Percentiles rank a stretch among this genome's conserved stretches.
Conservation (phyloP, 805 yeast genomes). For the Nakazawaea ishiwadae region DNA sequence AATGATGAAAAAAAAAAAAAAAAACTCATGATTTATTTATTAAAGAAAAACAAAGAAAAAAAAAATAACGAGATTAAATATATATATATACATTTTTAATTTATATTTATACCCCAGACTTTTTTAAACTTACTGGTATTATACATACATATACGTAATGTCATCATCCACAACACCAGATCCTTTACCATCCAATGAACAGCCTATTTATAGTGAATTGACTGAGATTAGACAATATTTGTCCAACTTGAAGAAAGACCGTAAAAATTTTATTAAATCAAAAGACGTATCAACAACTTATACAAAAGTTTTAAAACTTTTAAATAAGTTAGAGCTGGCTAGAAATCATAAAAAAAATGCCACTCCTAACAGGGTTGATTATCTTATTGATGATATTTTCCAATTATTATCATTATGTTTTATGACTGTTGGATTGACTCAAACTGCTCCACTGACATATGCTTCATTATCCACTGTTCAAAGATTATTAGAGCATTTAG, state of each 20-base stretch:
- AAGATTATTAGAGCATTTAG: constrained; percentile 75
- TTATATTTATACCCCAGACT: neutral
- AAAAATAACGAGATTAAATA: too few relatives aligned
- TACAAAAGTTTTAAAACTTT: constrained; percentile 47
- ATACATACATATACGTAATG: neutral
- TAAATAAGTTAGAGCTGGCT: constrained; percentile 48
- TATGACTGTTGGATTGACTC: constrained; percentile 86
- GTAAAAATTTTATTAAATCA: constrained; percentile 60
- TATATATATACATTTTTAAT: too few relatives aligned
- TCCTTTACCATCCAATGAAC: constrained; percentile 27
- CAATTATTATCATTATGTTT: constrained; percentile 83
- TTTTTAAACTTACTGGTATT: neutral
- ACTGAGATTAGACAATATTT: constrained; percentile 37
- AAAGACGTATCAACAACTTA: constrained; percentile 61
- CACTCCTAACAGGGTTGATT: constrained; percentile 62
- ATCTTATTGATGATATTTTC: constrained; percentile 81
- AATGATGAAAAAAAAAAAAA: too few relatives aligned
- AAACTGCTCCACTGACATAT: constrained; percentile 91
- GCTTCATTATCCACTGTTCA: constrained; percentile 85
- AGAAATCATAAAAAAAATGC: constrained; percentile 37
- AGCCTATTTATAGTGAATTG: constrained; percentile 32
- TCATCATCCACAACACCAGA: constrained; percentile 19
- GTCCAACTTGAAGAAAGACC: constrained; percentile 53
- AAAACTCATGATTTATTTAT: neutral
- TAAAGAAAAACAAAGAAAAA: neutral